Evolutionary conservation across 2,329 filamentous ascomycete genomes (phyloP).

Genomic region (Stachybotrys echinatus): DNA sequence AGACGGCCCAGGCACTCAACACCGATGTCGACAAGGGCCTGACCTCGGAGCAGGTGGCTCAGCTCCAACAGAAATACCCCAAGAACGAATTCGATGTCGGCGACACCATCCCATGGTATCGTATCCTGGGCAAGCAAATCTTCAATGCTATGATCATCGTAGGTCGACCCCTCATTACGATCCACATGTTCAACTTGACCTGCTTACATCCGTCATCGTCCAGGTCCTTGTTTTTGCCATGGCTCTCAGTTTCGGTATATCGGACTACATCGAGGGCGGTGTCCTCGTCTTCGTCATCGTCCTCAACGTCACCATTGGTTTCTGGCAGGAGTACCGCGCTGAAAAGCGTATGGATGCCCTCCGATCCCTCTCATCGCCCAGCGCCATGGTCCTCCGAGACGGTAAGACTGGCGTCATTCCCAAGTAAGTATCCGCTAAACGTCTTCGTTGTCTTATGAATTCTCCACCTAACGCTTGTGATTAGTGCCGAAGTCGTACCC

Average conservation of each 20-base stretch:
- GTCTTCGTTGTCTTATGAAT: background rate
- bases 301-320: conserved; percentile 65
- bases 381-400: conserved; percentile 55
- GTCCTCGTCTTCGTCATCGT: conserved; percentile 63
- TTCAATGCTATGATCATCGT: conserved; percentile 75
- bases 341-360: conserved; percentile 64
- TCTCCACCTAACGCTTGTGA: background rate
- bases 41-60: conserved; percentile 51
- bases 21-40: conserved; percentile 65
- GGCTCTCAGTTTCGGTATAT: conserved; percentile 63
- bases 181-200: background rate
- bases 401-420: conserved; percentile 52
- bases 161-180: conserved; percentile 20
- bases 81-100: conserved; percentile 67
- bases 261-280: conserved; percentile 62
- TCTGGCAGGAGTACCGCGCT: conserved; percentile 59
- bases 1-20: conserved; percentile 57
- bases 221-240: conserved; percentile 74
- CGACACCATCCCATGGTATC: conserved; percentile 63
- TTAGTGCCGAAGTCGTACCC: conserved; percentile 58
- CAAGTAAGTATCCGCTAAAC: conserved; percentile 37
- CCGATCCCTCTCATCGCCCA: conserved; percentile 56
- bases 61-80: conserved; percentile 56
- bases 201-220: background rate
- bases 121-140: conserved; percentile 67